phyloP scores from a whole-genome alignment of 2,329 filamentous ascomycete genomes.

The Phoma sp. region DNA sequence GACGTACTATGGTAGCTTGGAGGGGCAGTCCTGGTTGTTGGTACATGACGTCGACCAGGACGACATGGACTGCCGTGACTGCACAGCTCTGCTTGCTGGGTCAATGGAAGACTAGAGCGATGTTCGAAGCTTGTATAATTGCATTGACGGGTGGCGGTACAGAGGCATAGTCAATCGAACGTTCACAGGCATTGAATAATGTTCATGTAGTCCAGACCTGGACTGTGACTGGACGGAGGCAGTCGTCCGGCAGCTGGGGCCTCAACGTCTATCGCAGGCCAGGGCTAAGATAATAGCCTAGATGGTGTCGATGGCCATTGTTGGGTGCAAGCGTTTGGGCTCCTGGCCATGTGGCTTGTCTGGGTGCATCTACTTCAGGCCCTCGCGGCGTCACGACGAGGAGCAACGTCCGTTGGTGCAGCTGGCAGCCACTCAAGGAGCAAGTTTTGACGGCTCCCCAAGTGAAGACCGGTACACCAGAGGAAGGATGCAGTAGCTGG shows the following conservation, averaged over 20 bases:
- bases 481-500: slow-evolving; percentile 10
- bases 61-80: not conserved
- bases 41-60: not conserved
- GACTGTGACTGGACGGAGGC: slow-evolving; percentile 1
- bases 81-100: not conserved
- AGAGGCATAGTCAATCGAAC: not conserved
- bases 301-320: not conserved
- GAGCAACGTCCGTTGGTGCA: slow-evolving; percentile 2
- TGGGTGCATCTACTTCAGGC: too few relatives aligned
- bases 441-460: not conserved
- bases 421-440: not conserved
- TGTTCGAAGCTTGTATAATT: not conserved
- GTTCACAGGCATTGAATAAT: slow-evolving; percentile 1
- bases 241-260: not conserved
- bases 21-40: not conserved
- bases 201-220: slow-evolving; percentile 1
- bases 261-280: slow-evolving; percentile 5
- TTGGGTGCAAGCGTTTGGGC: not conserved
- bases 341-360: too few relatives aligned
- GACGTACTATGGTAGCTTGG: not conserved
- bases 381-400: not conserved
- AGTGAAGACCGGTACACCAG: not conserved
- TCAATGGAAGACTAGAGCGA: not conserved
- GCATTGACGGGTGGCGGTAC: too few relatives aligned
- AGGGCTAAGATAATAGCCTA: too few relatives aligned